Conservation (phyloP, 2,329 filamentous ascomycete genomes). For the Cercospora nicotianae region DNA sequence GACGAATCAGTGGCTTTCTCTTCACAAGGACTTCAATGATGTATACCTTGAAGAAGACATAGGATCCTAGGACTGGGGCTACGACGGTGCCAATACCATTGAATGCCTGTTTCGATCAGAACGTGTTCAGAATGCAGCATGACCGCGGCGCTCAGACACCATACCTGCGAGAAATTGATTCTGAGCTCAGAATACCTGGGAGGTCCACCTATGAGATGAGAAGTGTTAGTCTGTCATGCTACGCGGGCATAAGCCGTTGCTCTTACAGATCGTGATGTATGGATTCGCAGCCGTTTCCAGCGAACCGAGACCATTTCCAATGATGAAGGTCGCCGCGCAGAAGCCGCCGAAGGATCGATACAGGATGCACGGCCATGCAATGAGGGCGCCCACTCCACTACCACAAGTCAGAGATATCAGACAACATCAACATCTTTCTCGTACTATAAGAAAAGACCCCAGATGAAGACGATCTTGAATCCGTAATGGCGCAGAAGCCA, state of each 20-base stretch:
- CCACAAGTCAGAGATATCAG: not conserved
- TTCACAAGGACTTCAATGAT: not conserved
- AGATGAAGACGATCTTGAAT: conserved; percentile 50
- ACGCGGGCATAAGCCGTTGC: not conserved
- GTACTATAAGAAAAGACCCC: conserved; percentile 54
- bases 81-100: conserved; percentile 60
- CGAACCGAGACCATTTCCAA: conserved; percentile 54
- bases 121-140: not conserved
- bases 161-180: conserved; percentile 56
- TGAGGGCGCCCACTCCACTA: conserved; percentile 54
- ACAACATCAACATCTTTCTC: not conserved
- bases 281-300: conserved; percentile 62
- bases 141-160: not conserved
- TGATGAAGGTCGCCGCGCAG: conserved; percentile 59
- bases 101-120: conserved; percentile 42
- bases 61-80: conserved; percentile 59
- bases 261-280: conserved; percentile 50
- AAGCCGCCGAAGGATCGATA: conserved; percentile 60
- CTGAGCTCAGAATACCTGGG: conserved; percentile 59
- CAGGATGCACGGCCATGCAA: conserved; percentile 60
- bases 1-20: not conserved
- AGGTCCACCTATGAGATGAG: conserved; percentile 46
- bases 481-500: conserved; percentile 48
- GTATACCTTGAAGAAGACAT: conserved; percentile 58
- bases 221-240: not conserved